These are phyloP conservation scores for Talaromyces marneffei DNA, from an alignment of 2,329 filamentous ascomycete species.

Conservation along the genomic window DNA sequence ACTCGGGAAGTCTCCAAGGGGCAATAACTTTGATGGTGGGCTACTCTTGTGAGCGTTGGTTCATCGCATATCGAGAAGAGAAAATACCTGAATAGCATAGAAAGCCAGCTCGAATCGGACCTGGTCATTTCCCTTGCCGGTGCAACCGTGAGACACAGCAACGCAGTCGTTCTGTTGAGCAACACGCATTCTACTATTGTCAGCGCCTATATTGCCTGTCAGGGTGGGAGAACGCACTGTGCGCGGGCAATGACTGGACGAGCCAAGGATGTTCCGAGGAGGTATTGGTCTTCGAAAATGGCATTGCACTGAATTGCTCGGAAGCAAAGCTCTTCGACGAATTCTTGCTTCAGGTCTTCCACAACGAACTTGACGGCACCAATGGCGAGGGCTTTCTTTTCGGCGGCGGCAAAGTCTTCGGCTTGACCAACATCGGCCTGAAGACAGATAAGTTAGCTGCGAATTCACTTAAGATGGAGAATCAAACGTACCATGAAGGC, in stretches of 20 bases:
- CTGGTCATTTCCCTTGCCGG: slow-evolving; percentile 46
- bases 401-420: slow-evolving; percentile 68
- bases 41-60: slow-evolving; percentile 9
- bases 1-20: slow-evolving; percentile 45
- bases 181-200: slow-evolving; percentile 22
- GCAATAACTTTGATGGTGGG: slow-evolving; percentile 46
- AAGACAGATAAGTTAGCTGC: slow-evolving; percentile 11
- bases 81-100: slow-evolving; percentile 38
- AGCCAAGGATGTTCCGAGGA: slow-evolving; percentile 35
- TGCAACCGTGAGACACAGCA: slow-evolving; percentile 42
- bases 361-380: slow-evolving; percentile 61
- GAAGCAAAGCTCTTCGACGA: slow-evolving; percentile 76
- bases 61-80: not conserved
- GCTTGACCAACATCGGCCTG: slow-evolving; percentile 57
- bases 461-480: not conserved
- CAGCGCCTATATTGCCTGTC: not conserved
- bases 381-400: slow-evolving; percentile 65
- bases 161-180: slow-evolving; percentile 41
- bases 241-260: slow-evolving; percentile 46
- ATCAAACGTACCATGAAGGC: slow-evolving; percentile 43
- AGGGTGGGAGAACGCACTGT: slow-evolving; percentile 20
- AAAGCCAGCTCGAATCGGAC: slow-evolving; percentile 48
- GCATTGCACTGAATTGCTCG: slow-evolving; percentile 66
- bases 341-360: slow-evolving; percentile 63
- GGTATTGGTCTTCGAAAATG: slow-evolving; percentile 58